A percentile compares a stretch with the other conserved stretches of the same genome.
Conservation (phyloP, 495 filamentous ascomycete genomes). For the Xylaria acuta region DNA sequence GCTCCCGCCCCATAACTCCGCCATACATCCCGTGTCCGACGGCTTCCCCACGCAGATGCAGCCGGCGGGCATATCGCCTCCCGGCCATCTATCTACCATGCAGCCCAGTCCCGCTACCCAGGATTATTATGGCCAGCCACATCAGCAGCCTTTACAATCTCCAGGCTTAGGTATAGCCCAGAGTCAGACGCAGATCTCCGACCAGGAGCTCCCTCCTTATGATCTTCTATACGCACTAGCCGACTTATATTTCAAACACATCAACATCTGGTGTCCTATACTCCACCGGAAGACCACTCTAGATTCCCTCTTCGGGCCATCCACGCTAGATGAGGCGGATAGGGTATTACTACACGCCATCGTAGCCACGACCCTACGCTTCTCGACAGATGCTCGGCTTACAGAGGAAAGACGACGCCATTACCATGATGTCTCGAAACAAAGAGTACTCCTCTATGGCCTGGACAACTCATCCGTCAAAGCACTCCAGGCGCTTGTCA, state of each 20-base stretch:
- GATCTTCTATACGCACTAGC: conserved; percentile 81
- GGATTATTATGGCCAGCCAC: conserved; percentile 53
- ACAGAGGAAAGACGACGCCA: conserved; percentile 71
- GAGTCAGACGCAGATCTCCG: conserved; percentile 52
- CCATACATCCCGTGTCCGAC: conserved; percentile 42
- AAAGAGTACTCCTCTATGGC: conserved; percentile 82
- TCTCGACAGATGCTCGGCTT: conserved; percentile 75
- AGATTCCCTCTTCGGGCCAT: conserved; percentile 80
- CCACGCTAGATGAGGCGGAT: conserved; percentile 77
- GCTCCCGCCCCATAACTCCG: conserved; percentile 38
- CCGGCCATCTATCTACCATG: conserved; percentile 40
- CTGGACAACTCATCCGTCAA: conserved; percentile 89
- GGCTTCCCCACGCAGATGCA: conserved; percentile 42
- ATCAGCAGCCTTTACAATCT: conserved; percentile 50
- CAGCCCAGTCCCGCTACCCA: conserved; percentile 43
- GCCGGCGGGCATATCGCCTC: conserved; percentile 45
- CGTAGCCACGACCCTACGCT: conserved; percentile 83
- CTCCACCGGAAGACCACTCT: conserved; percentile 79
- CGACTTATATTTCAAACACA: conserved; percentile 88
- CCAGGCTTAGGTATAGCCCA: conserved; percentile 50
- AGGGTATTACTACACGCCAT: conserved; percentile 85
- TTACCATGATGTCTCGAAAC: conserved; percentile 80
- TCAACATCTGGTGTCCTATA: conserved; percentile 92
- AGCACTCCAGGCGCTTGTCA: conserved; percentile 82
- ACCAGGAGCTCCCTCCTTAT: conserved; percentile 83